Evolutionary conservation across 1,284 basidiomycete genomes (phyloP).

Genomic region (Phenoliferia sp.): DNA sequence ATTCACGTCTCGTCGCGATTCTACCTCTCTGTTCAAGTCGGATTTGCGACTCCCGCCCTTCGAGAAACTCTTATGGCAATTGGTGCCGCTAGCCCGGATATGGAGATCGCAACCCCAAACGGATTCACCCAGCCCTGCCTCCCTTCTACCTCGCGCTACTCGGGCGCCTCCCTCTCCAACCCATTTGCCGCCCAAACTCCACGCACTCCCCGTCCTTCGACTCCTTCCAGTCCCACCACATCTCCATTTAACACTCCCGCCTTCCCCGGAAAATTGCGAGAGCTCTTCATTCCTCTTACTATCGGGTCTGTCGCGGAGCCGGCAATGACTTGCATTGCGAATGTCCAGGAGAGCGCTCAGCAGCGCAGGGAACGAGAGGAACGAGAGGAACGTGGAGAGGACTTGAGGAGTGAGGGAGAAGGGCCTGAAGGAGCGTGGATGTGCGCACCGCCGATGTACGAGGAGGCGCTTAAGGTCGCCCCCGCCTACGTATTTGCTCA

Average conservation of each 20-base stretch:
- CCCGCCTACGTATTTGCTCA: constrained; percentile 27
- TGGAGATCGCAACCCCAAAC: constrained; percentile 32
- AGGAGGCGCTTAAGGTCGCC: constrained; percentile 27
- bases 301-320: constrained; percentile 48
- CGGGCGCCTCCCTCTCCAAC: constrained; percentile 31
- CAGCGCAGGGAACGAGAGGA: constrained; percentile 25
- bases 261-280: constrained; percentile 40
- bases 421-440: constrained; percentile 32
- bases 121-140: constrained; percentile 26
- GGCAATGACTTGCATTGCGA: constrained; percentile 26
- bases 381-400: constrained; percentile 31
- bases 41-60: constrained; percentile 34
- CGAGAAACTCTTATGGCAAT: constrained; percentile 27
- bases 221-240: constrained; percentile 2
- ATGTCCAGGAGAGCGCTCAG: constrained; percentile 9
- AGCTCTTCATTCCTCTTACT: constrained; percentile 45
- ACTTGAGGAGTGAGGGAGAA: constrained; percentile 16
- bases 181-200: constrained; percentile 24
- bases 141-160: constrained; percentile 37
- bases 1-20: constrained; percentile 44
- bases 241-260: constrained; percentile 5
- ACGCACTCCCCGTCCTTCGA: constrained; percentile 1
- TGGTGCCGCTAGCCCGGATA: constrained; percentile 26
- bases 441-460: constrained; percentile 33
- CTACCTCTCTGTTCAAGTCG: constrained; percentile 40